phyloP scores from a whole-genome alignment of 2,329 filamentous ascomycete genomes.

The Geosmithia putterillii region DNA sequence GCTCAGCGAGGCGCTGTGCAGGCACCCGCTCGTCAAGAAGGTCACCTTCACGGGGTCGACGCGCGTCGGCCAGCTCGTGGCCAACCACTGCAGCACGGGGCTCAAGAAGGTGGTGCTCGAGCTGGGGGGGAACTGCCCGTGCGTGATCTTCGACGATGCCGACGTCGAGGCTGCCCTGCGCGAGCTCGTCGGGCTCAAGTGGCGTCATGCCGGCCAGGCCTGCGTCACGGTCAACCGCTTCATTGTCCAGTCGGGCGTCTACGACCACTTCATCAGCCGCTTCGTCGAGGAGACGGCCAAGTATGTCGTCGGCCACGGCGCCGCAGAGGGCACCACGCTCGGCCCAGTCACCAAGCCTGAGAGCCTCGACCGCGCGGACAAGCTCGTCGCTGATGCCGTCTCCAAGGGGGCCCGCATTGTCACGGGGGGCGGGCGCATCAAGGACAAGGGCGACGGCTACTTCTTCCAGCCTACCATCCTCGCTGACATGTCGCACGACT shows the following conservation, averaged over 20 bases:
- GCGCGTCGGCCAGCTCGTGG: constrained; percentile 57
- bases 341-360: constrained; percentile 48
- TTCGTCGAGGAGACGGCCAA: constrained; percentile 2
- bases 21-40: constrained; percentile 58
- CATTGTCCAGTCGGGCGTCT: constrained; percentile 31
- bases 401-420: constrained; percentile 51
- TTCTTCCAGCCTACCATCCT: constrained; percentile 62
- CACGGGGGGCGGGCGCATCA: constrained; percentile 47
- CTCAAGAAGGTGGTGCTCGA: constrained; percentile 55
- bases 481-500: constrained; percentile 51
- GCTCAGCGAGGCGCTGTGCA: constrained; percentile 53
- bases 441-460: constrained; percentile 44
- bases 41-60: constrained; percentile 69
- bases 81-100: constrained; percentile 18
- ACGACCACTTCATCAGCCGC: constrained; percentile 3
- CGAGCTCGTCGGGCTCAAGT: constrained; percentile 29
- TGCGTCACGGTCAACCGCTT: constrained; percentile 41
- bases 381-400: constrained; percentile 52
- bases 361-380: constrained; percentile 32
- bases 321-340: constrained; percentile 44
- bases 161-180: constrained; percentile 52
- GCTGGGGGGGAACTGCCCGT: constrained; percentile 56
- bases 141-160: constrained; percentile 53
- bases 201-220: constrained; percentile 40
- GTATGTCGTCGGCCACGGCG: constrained; percentile 37